These are phyloP conservation scores for Porogramme epimiltina DNA, from an alignment of 1,284 basidiomycete genomes.

Conservation along the genomic window DNA sequence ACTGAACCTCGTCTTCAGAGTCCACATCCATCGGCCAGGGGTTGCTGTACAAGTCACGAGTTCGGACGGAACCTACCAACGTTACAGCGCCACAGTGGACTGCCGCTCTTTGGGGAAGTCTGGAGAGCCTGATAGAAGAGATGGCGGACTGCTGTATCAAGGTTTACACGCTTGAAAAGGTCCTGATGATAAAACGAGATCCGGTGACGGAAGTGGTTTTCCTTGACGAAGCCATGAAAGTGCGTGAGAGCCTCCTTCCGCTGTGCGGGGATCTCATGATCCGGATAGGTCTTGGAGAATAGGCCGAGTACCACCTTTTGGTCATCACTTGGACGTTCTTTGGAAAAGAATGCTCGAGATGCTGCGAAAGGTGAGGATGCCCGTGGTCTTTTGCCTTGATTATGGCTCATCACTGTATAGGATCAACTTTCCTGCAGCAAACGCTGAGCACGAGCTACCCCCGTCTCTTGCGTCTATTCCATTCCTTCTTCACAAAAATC, in stretches of 20 bases:
- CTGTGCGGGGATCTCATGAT: background rate
- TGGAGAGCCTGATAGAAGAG: constrained; percentile 86
- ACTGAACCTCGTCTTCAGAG: constrained; percentile 32
- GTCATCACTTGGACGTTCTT: constrained; percentile 77
- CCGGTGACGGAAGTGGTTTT: constrained; percentile 77
- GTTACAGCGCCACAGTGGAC: constrained; percentile 83
- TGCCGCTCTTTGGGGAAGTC: constrained; percentile 77
- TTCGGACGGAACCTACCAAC: constrained; percentile 84
- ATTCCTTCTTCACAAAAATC: constrained; percentile 95
- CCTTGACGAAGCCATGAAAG: constrained; percentile 91
- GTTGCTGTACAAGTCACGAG: constrained; percentile 72
- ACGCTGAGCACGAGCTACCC: constrained; percentile 87
- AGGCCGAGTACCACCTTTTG: constrained; percentile 92
- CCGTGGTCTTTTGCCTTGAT: background rate
- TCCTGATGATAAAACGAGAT: constrained; percentile 87
- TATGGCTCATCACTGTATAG: constrained; percentile 37
- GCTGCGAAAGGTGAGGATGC: constrained; percentile 63
- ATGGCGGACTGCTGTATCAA: constrained; percentile 91
- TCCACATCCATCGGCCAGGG: constrained; percentile 42
- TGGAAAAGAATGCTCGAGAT: constrained; percentile 82
- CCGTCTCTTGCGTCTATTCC: constrained; percentile 84
- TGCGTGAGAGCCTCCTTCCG: constrained; percentile 29
- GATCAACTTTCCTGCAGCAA: constrained; percentile 84
- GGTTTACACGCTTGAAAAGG: constrained; percentile 94
- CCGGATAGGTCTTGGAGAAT: constrained; percentile 69